Evolutionary conservation across 192 early-diverging fungal genomes (phyloP).

Genomic region (Umbelopsis sp.): DNA sequence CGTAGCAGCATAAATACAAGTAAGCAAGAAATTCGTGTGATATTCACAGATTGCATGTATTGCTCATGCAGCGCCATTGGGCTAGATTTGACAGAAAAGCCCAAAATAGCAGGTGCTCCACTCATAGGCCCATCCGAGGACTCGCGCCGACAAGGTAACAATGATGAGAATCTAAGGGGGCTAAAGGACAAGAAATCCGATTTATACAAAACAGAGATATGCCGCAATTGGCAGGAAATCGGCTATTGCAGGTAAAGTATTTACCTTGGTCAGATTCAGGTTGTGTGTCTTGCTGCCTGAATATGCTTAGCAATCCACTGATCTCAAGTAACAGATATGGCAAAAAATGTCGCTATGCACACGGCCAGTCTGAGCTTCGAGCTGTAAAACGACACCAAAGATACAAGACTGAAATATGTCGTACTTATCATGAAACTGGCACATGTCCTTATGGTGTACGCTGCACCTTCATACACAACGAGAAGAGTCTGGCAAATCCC

Average conservation of each 20-base stretch:
- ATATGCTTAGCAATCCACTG: too few relatives aligned
- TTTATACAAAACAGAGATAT: constrained; percentile 53
- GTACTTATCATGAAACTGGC: constrained; percentile 87
- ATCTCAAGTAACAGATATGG: constrained; percentile 68
- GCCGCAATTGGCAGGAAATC: constrained; percentile 51
- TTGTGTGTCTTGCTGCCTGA: too few relatives aligned
- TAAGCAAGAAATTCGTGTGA: too few relatives aligned
- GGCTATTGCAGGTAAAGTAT: constrained; percentile 44
- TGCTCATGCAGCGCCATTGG: too few relatives aligned
- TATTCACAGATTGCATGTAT: too few relatives aligned
- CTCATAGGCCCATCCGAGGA: too few relatives aligned
- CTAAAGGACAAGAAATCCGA: constrained; percentile 39
- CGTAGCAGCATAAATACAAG: too few relatives aligned
- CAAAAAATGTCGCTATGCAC: constrained; percentile 94
- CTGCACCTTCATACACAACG: constrained; percentile 91
- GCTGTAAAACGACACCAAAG: constrained; percentile 83
- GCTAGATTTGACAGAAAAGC: too few relatives aligned
- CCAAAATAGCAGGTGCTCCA: too few relatives aligned
- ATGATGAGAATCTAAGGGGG: not conserved
- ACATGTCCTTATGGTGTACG: constrained; percentile 92
- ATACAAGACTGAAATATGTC: constrained; percentile 96
- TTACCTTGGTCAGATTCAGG: too few relatives aligned
- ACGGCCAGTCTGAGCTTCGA: constrained; percentile 78
- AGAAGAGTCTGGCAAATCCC: constrained; percentile 27
- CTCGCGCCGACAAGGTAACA: too few relatives aligned